Evolutionary conservation across 768 basidiomycete genomes (phyloP), one percentile per base, ranked within the genome.

Genomic region (Boletus subparvulus): DNA sequence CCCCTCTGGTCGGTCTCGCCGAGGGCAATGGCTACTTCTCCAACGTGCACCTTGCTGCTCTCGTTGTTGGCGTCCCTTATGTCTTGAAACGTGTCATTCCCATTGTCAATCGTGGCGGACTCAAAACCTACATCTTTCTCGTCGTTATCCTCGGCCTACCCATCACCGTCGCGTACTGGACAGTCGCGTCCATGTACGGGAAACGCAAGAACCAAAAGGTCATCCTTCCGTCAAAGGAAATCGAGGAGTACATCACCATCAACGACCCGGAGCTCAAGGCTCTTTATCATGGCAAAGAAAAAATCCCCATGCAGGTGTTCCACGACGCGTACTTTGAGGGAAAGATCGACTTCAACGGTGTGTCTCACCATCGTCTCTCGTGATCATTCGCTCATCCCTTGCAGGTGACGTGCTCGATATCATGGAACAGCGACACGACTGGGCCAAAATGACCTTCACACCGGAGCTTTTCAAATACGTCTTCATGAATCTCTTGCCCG

Each of bases 231-330:
- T 87, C 87, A 58, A 90, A 88, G 73, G 83, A 89, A 65, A 84
- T 97, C 57, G 89, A 90, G 64, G 83, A 90, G 62, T 99, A 98
- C 72, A 90, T 98, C 68, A 88, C 86, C 44, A 88, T 98, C 76
- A 87, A 92, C 58, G 93, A 96, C 76, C 73, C 77, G 1, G 88
- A 86, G 56, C 81, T 98, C 69, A 90, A 85, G 77, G 78, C 80
- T 32, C 78, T 84, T 56, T 98, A 95, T 77, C 74, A 83, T 33
- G 88, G 86, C 61, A 90, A 87, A 74, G 83, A 86, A 64, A 98
- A 97, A 75, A 98, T 99, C 55, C 94, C 94, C 50, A 95, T 97
- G 88, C 96, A 99, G 75, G 76, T 90, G 62, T 96, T 97, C 80
- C 88, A 98, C 69, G 97, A 99, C 78, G 92, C 93, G 60, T 98